These are phyloP conservation scores for Hericium coralloides DNA, from an alignment of 768 basidiomycete species.

Conservation along the genomic window DNA sequence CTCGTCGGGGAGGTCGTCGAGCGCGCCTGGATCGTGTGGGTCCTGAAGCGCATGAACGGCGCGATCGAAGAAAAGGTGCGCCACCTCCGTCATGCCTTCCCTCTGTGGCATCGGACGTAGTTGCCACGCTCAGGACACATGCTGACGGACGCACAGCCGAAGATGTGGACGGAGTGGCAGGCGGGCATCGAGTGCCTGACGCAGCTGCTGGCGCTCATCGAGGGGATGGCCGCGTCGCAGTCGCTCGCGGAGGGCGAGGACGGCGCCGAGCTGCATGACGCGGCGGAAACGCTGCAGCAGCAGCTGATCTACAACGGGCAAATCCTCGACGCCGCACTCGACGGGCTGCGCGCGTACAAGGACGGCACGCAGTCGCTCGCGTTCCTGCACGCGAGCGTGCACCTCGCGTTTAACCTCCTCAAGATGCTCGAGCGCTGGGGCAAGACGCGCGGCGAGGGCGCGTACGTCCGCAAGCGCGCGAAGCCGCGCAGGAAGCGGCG, in stretches of 20 bases:
- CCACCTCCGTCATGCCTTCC: neutral
- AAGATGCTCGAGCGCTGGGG: slow-evolving; percentile 86
- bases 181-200: slow-evolving; percentile 92
- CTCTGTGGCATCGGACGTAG: neutral
- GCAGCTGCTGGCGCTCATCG: slow-evolving; percentile 83
- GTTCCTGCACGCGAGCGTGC: slow-evolving; percentile 82
- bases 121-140: slow-evolving; percentile 1
- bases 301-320: slow-evolving; percentile 95
- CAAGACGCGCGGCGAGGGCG: slow-evolving; percentile 48
- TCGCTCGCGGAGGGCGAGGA: slow-evolving; percentile 28
- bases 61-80: slow-evolving; percentile 86
- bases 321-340: slow-evolving; percentile 80
- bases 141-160: slow-evolving; percentile 48
- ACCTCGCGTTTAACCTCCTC: slow-evolving; percentile 78
- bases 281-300: slow-evolving; percentile 74
- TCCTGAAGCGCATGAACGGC: slow-evolving; percentile 79
- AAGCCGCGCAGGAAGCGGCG: slow-evolving; percentile 38
- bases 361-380: slow-evolving; percentile 69
- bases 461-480: slow-evolving; percentile 68
- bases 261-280: slow-evolving; percentile 41
- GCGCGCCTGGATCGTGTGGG: slow-evolving; percentile 83
- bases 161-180: slow-evolving; percentile 89
- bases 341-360: slow-evolving; percentile 70
- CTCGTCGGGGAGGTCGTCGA: slow-evolving; percentile 82
- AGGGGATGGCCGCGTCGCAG: slow-evolving; percentile 59